phyloP scores from a whole-genome alignment of 1,139 yeast genomes.

The Spathaspora sp. region DNA sequence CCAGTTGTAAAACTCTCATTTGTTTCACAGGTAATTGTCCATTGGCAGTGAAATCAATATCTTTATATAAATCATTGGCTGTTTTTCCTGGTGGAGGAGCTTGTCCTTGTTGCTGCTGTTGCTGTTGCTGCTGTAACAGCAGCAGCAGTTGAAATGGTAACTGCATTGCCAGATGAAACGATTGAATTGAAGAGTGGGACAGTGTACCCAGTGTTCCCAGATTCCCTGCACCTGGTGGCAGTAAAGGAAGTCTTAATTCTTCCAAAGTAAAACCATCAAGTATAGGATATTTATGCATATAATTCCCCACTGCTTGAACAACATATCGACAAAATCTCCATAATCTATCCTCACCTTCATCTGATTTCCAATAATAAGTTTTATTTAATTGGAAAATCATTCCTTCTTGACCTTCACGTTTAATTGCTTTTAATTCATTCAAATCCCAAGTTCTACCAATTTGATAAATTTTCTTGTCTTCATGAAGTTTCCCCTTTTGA shows the following conservation, averaged over 20 bases:
- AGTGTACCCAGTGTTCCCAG: neutral
- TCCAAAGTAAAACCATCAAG: slow-evolving; percentile 40
- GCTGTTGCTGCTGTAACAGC: slow-evolving; percentile 4
- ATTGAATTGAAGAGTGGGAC: neutral
- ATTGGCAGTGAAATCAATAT: slow-evolving; percentile 44
- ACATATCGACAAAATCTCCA: slow-evolving; percentile 60
- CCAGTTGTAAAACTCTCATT: slow-evolving; percentile 33
- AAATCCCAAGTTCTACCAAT: slow-evolving; percentile 94
- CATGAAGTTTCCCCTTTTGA: slow-evolving; percentile 84
- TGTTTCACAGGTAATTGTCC: slow-evolving; percentile 46
- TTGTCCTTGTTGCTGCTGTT: slow-evolving; percentile 1
- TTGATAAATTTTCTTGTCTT: slow-evolving; percentile 68
- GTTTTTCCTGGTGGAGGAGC: slow-evolving; percentile 4
- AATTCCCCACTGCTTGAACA: slow-evolving; percentile 62
- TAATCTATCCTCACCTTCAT: slow-evolving; percentile 62
- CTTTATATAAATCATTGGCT: slow-evolving; percentile 26
- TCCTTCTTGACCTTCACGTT: slow-evolving; percentile 54
- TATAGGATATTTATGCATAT: slow-evolving; percentile 65
- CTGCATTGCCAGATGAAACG: neutral
- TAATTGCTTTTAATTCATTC: slow-evolving; percentile 62
- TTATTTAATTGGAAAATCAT: slow-evolving; percentile 67
- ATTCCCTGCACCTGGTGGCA: slow-evolving; percentile 16
- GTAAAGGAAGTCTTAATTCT: slow-evolving; percentile 36
- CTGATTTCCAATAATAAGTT: slow-evolving; percentile 83
- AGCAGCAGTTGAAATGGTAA: slow-evolving; percentile 2